Conservation (phyloP, 2,329 filamentous ascomycete species). For the Camptophora hylomeconis region DNA sequence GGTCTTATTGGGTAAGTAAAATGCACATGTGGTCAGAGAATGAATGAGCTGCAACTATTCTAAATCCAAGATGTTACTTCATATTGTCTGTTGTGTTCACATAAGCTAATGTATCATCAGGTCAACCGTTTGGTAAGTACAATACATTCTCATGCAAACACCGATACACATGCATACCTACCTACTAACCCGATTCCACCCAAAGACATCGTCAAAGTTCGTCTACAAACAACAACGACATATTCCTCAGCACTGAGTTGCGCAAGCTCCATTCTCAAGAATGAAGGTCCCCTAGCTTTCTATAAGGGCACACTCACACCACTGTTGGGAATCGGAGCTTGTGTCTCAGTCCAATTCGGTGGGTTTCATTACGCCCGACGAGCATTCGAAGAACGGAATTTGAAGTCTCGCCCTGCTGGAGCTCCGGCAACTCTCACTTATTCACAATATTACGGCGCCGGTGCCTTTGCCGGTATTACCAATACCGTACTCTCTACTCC, state of each 20-base stretch:
- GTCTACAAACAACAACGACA: constrained; percentile 74
- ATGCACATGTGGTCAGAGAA: neutral
- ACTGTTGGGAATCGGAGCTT: constrained; percentile 88
- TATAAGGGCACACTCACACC: constrained; percentile 98
- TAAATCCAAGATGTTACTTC: neutral
- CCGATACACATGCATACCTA: constrained; percentile 21
- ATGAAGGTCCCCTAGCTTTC: constrained; percentile 82
- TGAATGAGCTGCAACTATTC: neutral
- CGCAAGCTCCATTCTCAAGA: constrained; percentile 69
- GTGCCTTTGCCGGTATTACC: constrained; percentile 82
- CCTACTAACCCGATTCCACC: constrained; percentile 14
- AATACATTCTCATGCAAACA: constrained; percentile 3
- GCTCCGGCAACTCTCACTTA: constrained; percentile 50
- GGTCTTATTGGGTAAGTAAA: constrained; percentile 71
- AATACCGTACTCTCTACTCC: constrained; percentile 81
- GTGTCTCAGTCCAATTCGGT: constrained; percentile 94
- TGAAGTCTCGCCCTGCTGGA: constrained; percentile 15
- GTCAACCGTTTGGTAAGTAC: constrained; percentile 51
- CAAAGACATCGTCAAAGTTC: constrained; percentile 89
- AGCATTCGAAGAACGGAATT: constrained; percentile 65
- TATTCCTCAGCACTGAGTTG: constrained; percentile 71
- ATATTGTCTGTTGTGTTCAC: constrained; percentile 6
- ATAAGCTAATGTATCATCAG: constrained; percentile 22
- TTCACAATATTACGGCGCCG: constrained; percentile 75
- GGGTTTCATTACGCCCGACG: constrained; percentile 89